phyloP scores from a whole-genome alignment of 1,139 yeast genomes.

The Kodamaea sp. region DNA sequence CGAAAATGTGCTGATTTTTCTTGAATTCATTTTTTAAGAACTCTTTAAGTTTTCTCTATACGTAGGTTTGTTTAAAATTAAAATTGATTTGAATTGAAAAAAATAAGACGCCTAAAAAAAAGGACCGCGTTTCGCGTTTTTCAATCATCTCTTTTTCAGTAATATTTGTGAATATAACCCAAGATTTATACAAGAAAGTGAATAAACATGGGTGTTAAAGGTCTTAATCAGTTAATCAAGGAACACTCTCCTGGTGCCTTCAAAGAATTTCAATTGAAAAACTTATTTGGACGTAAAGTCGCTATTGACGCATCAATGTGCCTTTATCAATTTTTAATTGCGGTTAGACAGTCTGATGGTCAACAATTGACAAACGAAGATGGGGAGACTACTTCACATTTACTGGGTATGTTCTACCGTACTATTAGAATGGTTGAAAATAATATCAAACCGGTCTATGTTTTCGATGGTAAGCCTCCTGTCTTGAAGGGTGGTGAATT shows the following conservation, averaged over 20 bases:
- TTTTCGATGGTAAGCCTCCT: conserved; percentile 95
- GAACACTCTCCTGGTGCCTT: conserved; percentile 89
- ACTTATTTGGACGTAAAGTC: conserved; percentile 87
- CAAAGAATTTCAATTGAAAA: conserved; percentile 74
- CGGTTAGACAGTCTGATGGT: conserved; percentile 97
- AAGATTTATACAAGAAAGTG: not conserved
- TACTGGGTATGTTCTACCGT: conserved; percentile 93
- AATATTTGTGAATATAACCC: not conserved
- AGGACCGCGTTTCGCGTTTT: not conserved
- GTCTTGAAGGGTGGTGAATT: conserved; percentile 89
- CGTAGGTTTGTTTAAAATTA: not conserved
- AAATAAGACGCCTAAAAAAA: not conserved
- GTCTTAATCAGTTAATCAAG: conserved; percentile 72
- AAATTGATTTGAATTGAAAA: not conserved
- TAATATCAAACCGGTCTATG: conserved; percentile 93
- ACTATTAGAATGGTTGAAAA: conserved; percentile 85
- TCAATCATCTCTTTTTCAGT: not conserved
- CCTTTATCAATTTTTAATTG: conserved; percentile 87
- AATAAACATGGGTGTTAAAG: conserved; percentile 69
- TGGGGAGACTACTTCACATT: conserved; percentile 93
- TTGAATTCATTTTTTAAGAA: not conserved
- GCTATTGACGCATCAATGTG: conserved; percentile 94
- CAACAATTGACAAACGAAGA: conserved; percentile 80
- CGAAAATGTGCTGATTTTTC: not conserved
- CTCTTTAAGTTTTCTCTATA: not conserved